Evolutionary conservation across 805 yeast species (phyloP), one percentile per base, ranked within the genome.

Genomic region (Saccharomycopsis babjevae): DNA sequence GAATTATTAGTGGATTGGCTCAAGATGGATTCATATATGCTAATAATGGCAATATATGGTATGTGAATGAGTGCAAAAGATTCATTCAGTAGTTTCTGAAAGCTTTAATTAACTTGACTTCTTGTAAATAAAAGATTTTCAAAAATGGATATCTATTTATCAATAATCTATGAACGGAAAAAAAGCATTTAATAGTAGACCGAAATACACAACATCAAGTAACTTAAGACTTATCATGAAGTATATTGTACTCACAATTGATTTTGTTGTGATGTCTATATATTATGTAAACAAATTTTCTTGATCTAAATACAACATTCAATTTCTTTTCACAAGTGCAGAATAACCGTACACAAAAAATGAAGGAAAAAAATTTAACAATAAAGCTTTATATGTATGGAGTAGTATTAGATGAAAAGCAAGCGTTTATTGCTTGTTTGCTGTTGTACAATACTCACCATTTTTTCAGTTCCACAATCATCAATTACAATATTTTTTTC

Each of bases 31-130:
- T 86, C 66, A 78, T 85, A 38, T 80, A 76, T 65, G 61, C 73
- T 1, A 75, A 86, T 66, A 89, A 89, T 6, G 88, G 85, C 1
- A 71, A 77, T 54, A 77, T 85, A 8, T 88, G 94, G 93, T 87
- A 87, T 66, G 61, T 82, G 36, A 40, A 60, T 38, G 25, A 52
- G 39, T 46, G 16, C 8, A 46, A 46, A 46, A 46, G 7, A 13
- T 15, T 22, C 16, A 5, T 46, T 22, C 32, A 46, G 52, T 11
- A 46, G 32, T 6, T 4, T 4, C 5, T n/a, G n/a, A n/a, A n/a
- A n/a, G n/a, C n/a, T n/a, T n/a, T n/a, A n/a, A n/a, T n/a, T n/a
- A n/a, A n/a, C n/a, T n/a, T n/a, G n/a, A n/a, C n/a, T 28, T 28
- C 32, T 34, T 34, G 38, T 34, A 34, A 34, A 34, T 34, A 34